phyloP scores from a whole-genome alignment of 192 early-diverging fungal species.

The Endogone sp. region DNA sequence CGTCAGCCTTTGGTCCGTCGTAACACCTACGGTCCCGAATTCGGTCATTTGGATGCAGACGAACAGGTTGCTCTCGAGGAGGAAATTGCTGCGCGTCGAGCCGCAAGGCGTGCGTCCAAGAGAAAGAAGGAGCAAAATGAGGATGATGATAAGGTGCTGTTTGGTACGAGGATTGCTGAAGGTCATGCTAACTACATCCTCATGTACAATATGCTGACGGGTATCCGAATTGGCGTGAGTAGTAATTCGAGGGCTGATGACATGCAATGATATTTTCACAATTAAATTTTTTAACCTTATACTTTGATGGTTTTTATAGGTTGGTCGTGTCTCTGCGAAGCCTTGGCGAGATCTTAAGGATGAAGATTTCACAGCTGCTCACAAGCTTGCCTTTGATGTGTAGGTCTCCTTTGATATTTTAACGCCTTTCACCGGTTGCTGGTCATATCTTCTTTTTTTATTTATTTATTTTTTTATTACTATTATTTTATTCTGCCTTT shows the following conservation, averaged over 20 bases:
- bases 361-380: constrained; percentile 82
- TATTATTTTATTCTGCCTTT: too few relatives aligned
- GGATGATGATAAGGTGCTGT: constrained; percentile 38
- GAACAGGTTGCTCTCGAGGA: constrained; percentile 33
- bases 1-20: constrained; percentile 22
- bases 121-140: constrained; percentile 25
- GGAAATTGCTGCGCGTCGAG: constrained; percentile 38
- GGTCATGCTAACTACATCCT: constrained; percentile 95
- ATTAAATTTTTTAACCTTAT: neutral
- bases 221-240: constrained; percentile 83
- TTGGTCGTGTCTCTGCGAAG: constrained; percentile 86
- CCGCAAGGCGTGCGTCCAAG: constrained; percentile 36
- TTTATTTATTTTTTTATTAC: too few relatives aligned
- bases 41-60: constrained; percentile 28
- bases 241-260: too few relatives aligned
- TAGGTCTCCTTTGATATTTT: constrained; percentile 29
- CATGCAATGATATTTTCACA: constrained; percentile 2
- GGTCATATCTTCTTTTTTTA: too few relatives aligned
- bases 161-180: constrained; percentile 87
- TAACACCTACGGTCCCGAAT: constrained; percentile 38
- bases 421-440: too few relatives aligned
- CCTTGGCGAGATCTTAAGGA: constrained; percentile 61
- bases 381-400: constrained; percentile 97
- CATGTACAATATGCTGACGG: constrained; percentile 99
- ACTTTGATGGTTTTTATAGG: constrained; percentile 29